Conservation (phyloP, 2,329 filamentous ascomycete species). For the Rhinocladiella mackenziei region DNA sequence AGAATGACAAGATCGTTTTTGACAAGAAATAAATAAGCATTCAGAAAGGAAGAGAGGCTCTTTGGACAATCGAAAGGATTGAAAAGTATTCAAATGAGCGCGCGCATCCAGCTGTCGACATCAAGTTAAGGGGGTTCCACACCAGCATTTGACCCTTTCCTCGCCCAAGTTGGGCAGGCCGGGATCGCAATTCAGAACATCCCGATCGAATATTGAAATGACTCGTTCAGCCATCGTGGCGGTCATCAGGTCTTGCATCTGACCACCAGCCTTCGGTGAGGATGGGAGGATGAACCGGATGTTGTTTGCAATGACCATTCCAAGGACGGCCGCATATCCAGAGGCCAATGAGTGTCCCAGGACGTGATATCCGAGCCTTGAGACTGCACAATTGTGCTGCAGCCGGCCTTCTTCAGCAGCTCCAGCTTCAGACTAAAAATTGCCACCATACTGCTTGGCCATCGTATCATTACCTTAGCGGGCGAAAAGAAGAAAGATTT, state of each 20-base stretch:
- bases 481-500: constrained; percentile 16
- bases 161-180: constrained; percentile 18
- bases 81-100: constrained; percentile 15
- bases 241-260: constrained; percentile 23
- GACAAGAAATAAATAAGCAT: not conserved
- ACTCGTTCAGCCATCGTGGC: constrained; percentile 23
- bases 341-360: constrained; percentile 26
- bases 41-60: constrained; percentile 5
- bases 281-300: constrained; percentile 25
- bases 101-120: constrained; percentile 17
- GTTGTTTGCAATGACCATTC: constrained; percentile 24
- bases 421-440: constrained; percentile 26
- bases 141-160: constrained; percentile 18
- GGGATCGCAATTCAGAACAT: constrained; percentile 18
- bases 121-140: constrained; percentile 18
- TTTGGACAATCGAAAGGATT: constrained; percentile 7
- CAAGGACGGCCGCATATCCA: constrained; percentile 26
- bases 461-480: constrained; percentile 17
- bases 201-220: constrained; percentile 26
- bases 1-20: not conserved
- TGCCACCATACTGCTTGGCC: constrained; percentile 24
- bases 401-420: constrained; percentile 28
- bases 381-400: constrained; percentile 28
- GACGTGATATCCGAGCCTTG: constrained; percentile 23
- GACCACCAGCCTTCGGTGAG: constrained; percentile 25